Evolutionary conservation across 2,329 filamentous ascomycete genomes (phyloP), one percentile per base, ranked within the genome.

Genomic region (Fusarium coffeatum): DNA sequence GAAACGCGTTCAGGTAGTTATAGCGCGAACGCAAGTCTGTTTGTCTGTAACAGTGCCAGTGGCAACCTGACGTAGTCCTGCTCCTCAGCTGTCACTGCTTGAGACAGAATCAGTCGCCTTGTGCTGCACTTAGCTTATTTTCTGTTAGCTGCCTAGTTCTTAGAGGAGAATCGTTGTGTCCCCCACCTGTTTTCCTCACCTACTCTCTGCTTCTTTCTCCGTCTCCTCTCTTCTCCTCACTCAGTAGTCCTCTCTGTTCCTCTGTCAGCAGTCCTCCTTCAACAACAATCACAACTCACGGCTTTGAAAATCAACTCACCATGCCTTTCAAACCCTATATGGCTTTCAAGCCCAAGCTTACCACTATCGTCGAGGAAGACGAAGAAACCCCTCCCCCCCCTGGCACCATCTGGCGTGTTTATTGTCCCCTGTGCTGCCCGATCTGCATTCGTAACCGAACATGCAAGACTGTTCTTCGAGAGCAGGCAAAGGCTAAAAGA

Each of bases 81-180:
- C 34, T 37, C 34, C 0, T n/a, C 0, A 37, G 18, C 34, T 37
- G 34, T n/a, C 34, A n/a, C 6, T 37, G 34, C 2, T 8, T 0
- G 18, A n/a, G 34, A 37, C 18, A 0, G 7, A 37, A n/a, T n/a
- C 18, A n/a, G 18, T 37, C 34, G 1, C 18, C 34, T 7, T n/a
- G 0, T 37, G 18, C 18, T 37, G 34, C 18, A n/a, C 34, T 37
- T n/a, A 12, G 34, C 3, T 2, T 37, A 37, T 3, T 37, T 37
- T 1, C 18, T 12, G 2, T 3, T 12, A n/a, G 18, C 34, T 37
- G 34, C 34, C 18, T 37, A n/a, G n/a, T 18, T 2, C 34, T 3
- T 3, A 12, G 34, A n/a, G 34, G 34, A 37, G 2, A 37, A n/a
- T n/a, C 18, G 2, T 18, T n/a, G 1, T 37, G 34, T 37, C 34